phyloP scores from a whole-genome alignment of 176 grass and related monocot genomes.

The Cymbopogon citratus region DNA sequence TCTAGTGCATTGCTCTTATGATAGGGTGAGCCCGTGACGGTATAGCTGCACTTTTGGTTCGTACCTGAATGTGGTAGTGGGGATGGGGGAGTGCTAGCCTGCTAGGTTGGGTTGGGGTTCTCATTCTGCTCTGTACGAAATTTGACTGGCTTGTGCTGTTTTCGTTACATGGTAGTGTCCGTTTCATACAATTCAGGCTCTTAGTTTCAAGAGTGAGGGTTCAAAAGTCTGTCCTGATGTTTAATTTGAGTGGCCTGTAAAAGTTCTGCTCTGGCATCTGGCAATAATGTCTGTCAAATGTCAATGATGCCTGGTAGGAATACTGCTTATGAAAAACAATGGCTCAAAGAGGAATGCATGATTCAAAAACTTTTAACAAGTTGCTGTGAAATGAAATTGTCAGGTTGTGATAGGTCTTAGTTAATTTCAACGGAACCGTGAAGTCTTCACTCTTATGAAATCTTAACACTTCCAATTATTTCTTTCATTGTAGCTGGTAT shows the following conservation, averaged over 20 bases:
- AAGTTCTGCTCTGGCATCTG: not conserved
- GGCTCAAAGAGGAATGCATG: not conserved
- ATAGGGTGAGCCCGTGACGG: not conserved
- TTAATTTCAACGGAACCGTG: not conserved
- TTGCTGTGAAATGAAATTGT: not conserved
- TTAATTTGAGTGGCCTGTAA: not conserved
- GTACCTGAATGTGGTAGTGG: not conserved
- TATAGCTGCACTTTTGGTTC: not conserved
- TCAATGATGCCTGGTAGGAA: not conserved
- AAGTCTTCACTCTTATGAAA: not conserved
- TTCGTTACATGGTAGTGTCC: not conserved
- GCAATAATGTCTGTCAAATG: not conserved
- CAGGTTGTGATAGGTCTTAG: not conserved
- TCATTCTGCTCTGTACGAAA: not conserved
- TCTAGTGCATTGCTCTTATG: slow-evolving; percentile 23
- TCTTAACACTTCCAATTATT: not conserved
- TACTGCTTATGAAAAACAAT: not conserved
- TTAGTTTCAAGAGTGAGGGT: not conserved
- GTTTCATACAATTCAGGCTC: not conserved
- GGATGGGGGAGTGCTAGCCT: not conserved
- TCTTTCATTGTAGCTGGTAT: not conserved
- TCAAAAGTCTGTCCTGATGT: not conserved
- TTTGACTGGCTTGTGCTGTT: not conserved
- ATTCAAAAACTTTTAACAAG: not conserved
- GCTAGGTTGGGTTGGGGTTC: not conserved